Conservation (phyloP, 176 grass and related monocot genomes). For the Chloris gayana region DNA sequence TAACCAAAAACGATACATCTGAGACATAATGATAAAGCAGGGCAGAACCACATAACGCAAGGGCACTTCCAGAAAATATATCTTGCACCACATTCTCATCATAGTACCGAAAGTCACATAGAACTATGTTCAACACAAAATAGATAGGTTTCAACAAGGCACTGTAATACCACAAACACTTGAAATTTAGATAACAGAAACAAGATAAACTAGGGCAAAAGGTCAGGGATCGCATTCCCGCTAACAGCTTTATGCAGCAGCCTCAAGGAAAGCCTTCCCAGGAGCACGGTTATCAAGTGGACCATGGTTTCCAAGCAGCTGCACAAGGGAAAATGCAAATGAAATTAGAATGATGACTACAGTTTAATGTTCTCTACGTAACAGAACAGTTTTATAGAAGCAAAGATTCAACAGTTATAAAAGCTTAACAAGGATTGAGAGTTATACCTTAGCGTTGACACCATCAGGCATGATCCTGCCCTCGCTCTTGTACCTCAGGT, state of each 20-base stretch:
- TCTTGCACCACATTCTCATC: background rate
- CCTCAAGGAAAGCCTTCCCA: constrained; percentile 52
- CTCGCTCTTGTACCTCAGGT: constrained; percentile 78
- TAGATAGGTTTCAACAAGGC: constrained; percentile 27
- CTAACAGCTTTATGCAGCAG: constrained; percentile 21
- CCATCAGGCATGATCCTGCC: constrained; percentile 67
- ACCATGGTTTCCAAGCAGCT: constrained; percentile 59
- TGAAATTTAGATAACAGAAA: constrained; percentile 24
- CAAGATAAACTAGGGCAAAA: constrained; percentile 13
- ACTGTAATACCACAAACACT: constrained; percentile 28
- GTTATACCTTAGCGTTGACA: constrained; percentile 72
- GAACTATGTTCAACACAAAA: constrained; percentile 27
- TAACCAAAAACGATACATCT: background rate
- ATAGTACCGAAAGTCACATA: constrained; percentile 10
- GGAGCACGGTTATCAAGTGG: constrained; percentile 37
- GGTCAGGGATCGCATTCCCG: background rate
- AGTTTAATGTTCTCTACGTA: background rate
- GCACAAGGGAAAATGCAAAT: background rate
- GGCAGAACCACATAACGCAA: background rate
- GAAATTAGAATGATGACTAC: background rate
- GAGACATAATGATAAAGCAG: background rate
- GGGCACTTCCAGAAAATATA: background rate
- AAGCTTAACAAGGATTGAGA: too few relatives aligned
- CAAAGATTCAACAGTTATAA: too few relatives aligned
- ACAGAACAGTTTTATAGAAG: too few relatives aligned